Evolutionary conservation across 768 basidiomycete genomes (phyloP).

Genomic region (Phanerochaete sordida): DNA sequence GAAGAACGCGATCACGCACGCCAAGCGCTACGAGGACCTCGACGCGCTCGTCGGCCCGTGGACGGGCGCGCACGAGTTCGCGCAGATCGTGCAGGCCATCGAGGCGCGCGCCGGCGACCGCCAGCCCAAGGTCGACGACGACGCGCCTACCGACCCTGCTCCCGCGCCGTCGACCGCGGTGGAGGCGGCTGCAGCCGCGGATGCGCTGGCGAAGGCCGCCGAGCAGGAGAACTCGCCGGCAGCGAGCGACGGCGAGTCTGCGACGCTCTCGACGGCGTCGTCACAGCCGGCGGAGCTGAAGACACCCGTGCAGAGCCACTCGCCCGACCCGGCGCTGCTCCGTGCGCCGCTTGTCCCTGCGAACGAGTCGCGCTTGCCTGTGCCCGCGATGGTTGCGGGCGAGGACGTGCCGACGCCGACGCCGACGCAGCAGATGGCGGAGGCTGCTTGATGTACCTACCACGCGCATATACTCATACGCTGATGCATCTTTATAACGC

Average conservation of each 20-base stretch:
- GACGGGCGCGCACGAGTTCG: slow-evolving; percentile 62
- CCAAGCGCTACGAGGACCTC: slow-evolving; percentile 61
- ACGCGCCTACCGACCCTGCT: neutral
- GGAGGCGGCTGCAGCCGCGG: neutral
- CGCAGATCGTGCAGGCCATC: slow-evolving; percentile 50
- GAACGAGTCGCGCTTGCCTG: slow-evolving; percentile 15
- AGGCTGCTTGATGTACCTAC: neutral
- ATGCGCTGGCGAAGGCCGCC: neutral
- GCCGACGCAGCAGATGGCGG: slow-evolving; percentile 4
- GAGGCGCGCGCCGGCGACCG: slow-evolving; percentile 32
- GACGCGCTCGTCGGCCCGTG: slow-evolving; percentile 47
- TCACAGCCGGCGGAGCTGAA: slow-evolving; percentile 1
- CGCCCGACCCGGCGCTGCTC: slow-evolving; percentile 14
- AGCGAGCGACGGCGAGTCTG: neutral
- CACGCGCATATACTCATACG: neutral
- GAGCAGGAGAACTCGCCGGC: neutral
- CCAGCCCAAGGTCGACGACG: slow-evolving; percentile 7
- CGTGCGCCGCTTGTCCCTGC: slow-evolving; percentile 16
- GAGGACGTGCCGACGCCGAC: slow-evolving; percentile 19
- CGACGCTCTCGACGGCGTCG: neutral
- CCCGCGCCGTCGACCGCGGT: neutral
- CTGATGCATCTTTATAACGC: neutral
- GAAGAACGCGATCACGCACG: slow-evolving; percentile 48
- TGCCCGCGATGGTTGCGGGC: slow-evolving; percentile 17
- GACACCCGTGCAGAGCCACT: slow-evolving; percentile 12